Evolutionary conservation across 768 basidiomycete genomes (phyloP), one percentile per base, ranked within the genome.

Genomic region (Amanita muscaria): DNA sequence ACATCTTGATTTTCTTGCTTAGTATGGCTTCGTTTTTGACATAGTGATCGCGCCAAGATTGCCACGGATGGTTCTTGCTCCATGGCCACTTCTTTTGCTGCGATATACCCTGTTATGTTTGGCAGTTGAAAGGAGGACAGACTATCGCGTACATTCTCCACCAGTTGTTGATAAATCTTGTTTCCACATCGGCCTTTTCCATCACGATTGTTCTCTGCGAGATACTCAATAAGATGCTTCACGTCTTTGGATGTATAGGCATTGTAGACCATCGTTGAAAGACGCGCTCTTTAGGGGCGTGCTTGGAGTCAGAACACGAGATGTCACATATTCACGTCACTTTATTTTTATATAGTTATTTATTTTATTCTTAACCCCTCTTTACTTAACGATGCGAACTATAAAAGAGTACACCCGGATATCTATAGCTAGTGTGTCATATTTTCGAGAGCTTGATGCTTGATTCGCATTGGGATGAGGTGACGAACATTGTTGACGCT

Each of bases 41-140:
- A 51, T 83, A 83, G n/a, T 72, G 67, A 36, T 76, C 70, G 18
- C 77, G 71, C 82, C 82, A 83, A 3, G 78, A 78, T n/a, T 67
- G 65, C 74, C 68, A 76, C 2, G 77, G 3, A 55, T 81, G 82
- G 5, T 56, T 59, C 14, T 39, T 49, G n/a, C 69, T 59, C 76
- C 78, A 83, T 9, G 65, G 59, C 76, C 78, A 81, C 48, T 53
- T 51, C 0, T 63, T 47, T 18, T 48, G 57, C 76, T 78, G 48
- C 15, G 23, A 24, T 18, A 15, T 10, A 33, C 18, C 37, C 37
- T 21, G 21, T 29, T 31, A 33, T 41, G 25, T 50, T 25, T 9
- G 12, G 44, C 25, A 12, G 19, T 15, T 16, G 6, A n/a, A 14
- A 24, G 15, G n/a, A 19, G 19, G 1, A 18, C n/a, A 11, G 44